Base-by-base conservation (phyloP, 176 grass and related monocot species). In the Ampelocalamus luodianensis region DNA sequence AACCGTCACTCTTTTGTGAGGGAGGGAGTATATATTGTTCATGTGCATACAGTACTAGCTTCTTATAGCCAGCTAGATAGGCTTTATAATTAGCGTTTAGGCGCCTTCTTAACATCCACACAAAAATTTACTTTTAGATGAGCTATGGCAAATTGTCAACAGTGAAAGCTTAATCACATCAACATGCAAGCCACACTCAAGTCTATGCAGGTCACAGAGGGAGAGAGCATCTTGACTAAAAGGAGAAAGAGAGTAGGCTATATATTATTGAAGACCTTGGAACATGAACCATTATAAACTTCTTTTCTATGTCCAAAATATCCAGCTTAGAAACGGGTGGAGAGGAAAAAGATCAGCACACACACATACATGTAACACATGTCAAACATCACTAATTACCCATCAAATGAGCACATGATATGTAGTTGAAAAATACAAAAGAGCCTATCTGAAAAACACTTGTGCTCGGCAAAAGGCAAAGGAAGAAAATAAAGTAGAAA, bases 111-210 rank as follows among this genome's bases (percentile, higher is more conserved):
- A 64, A 15, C n/a, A 32, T 16, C 12, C 26, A 29, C 61, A 15
- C 23, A 27, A 64, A 29, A 64, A 64, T 6, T 81, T 39, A 69
- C 48, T 69, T 81, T 54, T 10, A 50, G 46, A 69, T 6, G 48
- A 68, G 46, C 26, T 64, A 32, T 37, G 18, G 8, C 15, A 45
- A 42, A 26, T 20, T 34, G 6, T 17, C 13, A 44, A 62, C 20
- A 16, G 75, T 46, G 74, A 67, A 82, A 83, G 38, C 14, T 68
- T 58, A 36, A 59, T 70, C 50, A 48, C 24, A 48, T 70, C 84
- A 79, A 13, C 26, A 37, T 24, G 4, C 13, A 34, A 6, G 66
- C 14, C 27, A 20, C 27, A 37, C 18, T 50, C 18, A 51, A 37
- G 60, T 27, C 48, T 49, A 20, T 37, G 44, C 23, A 66, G 10